phyloP scores from a whole-genome alignment of 805 yeast species.

The Barnettozyma sp. region DNA sequence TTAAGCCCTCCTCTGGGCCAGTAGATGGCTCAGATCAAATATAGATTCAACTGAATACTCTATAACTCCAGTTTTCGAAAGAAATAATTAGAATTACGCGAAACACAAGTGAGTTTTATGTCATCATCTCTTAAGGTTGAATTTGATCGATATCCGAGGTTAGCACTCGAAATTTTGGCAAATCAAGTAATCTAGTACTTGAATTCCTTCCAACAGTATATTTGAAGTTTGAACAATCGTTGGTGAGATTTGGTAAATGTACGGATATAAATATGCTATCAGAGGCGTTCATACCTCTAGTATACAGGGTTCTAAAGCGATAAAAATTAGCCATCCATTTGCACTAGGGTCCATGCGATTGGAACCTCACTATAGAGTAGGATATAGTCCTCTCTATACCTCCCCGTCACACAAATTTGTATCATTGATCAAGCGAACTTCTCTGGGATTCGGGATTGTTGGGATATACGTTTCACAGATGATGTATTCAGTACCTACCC shows the following conservation, averaged over 20 bases:
- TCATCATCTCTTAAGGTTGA: too few relatives aligned
- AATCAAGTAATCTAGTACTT: too few relatives aligned
- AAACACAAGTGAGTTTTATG: too few relatives aligned
- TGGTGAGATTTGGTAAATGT: background rate
- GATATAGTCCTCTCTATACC: slow-evolving; percentile 56
- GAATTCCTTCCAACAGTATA: too few relatives aligned
- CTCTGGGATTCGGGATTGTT: slow-evolving; percentile 52
- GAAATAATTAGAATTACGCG: too few relatives aligned
- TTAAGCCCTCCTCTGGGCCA: too few relatives aligned
- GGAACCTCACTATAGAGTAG: slow-evolving; percentile 45
- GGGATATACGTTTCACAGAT: slow-evolving; percentile 61
- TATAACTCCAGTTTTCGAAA: too few relatives aligned
- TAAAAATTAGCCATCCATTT: slow-evolving; percentile 35
- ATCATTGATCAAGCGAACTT: slow-evolving; percentile 53
- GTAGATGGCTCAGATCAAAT: too few relatives aligned
- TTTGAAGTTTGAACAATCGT: too few relatives aligned
- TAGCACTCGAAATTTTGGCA: too few relatives aligned
- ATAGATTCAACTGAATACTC: too few relatives aligned
- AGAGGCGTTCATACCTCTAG: slow-evolving; percentile 3
- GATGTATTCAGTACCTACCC: slow-evolving; percentile 41
- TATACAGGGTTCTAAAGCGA: slow-evolving; percentile 8
- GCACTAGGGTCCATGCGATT: slow-evolving; percentile 37
- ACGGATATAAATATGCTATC: background rate
- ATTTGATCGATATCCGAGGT: too few relatives aligned
- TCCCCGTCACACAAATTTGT: slow-evolving; percentile 59